Conservation (phyloP, 2,329 filamentous ascomycete species). For the Dichotomopilus funicola region DNA sequence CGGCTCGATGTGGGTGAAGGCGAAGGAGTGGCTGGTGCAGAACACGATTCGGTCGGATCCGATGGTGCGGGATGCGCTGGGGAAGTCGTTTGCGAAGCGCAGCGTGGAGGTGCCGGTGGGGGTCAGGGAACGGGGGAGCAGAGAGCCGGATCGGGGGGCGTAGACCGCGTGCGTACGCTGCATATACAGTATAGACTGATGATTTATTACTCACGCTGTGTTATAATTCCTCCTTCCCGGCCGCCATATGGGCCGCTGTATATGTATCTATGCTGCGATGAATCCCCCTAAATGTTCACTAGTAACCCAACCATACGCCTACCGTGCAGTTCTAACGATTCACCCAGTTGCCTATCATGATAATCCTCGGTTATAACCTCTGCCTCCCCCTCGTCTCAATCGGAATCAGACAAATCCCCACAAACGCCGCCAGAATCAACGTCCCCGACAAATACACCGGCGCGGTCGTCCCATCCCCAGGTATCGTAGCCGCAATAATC, state of each 20-base stretch:
- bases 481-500: constrained; percentile 56
- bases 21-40: constrained; percentile 83
- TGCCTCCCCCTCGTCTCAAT: constrained; percentile 58
- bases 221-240: no score
- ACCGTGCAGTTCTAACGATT: no score
- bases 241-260: no score
- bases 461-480: constrained; percentile 49
- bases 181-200: background rate
- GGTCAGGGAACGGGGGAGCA: constrained; percentile 35
- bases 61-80: constrained; percentile 75
- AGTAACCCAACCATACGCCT: no score
- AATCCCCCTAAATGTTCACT: no score
- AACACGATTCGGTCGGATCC: constrained; percentile 75
- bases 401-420: constrained; percentile 53
- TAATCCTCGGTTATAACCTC: constrained; percentile 39
- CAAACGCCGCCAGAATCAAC: constrained; percentile 53
- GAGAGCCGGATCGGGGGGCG: constrained; percentile 34
- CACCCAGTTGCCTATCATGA: background rate
- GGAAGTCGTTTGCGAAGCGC: constrained; percentile 56
- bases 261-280: no score
- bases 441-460: constrained; percentile 53
- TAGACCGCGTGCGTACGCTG: background rate
- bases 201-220: no score
- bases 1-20: constrained; percentile 58
- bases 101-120: constrained; percentile 57